Percentiles rank a stretch among this genome's conserved stretches.
Conservation (phyloP, 139 green algal genomes). For the Chlorella sp. region DNA sequence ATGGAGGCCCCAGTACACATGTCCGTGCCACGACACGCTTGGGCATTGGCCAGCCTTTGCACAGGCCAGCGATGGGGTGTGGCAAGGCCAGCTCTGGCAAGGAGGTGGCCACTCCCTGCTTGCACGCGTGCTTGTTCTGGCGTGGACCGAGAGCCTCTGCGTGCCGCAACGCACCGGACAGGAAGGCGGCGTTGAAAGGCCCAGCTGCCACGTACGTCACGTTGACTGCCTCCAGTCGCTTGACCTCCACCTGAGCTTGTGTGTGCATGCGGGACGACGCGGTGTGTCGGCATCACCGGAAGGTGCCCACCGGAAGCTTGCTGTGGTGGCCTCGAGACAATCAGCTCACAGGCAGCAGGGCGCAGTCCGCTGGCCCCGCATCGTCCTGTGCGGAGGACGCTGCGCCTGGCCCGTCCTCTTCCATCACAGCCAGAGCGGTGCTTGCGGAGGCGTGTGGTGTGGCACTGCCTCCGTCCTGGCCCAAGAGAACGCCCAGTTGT, state of each 20-base stretch:
- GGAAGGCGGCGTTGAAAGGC: slow-evolving; percentile 43
- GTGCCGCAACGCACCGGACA: slow-evolving; percentile 22
- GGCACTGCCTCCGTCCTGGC: too few relatives aligned
- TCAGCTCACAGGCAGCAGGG: too few relatives aligned
- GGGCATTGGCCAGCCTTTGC: not conserved
- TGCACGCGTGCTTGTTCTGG: not conserved
- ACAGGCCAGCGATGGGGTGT: not conserved
- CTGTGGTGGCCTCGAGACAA: too few relatives aligned
- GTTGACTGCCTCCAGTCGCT: not conserved
- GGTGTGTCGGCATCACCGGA: too few relatives aligned
- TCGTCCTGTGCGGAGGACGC: too few relatives aligned
- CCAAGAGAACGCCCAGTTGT: too few relatives aligned
- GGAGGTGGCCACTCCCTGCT: not conserved
- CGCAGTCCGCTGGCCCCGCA: too few relatives aligned
- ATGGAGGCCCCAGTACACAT: not conserved
- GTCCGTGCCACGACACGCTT: not conserved
- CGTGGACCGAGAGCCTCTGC: too few relatives aligned
- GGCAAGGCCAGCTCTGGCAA: not conserved
- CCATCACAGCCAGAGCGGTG: too few relatives aligned
- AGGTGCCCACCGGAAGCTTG: too few relatives aligned
- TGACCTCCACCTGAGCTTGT: not conserved
- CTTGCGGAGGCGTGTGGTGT: too few relatives aligned
- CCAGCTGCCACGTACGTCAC: slow-evolving; percentile 3
- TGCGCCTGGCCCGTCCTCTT: too few relatives aligned
- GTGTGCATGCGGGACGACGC: not conserved